Evolutionary conservation across 352 stramenopile genomes (phyloP).

Genomic region (Globisporangium canariense): DNA sequence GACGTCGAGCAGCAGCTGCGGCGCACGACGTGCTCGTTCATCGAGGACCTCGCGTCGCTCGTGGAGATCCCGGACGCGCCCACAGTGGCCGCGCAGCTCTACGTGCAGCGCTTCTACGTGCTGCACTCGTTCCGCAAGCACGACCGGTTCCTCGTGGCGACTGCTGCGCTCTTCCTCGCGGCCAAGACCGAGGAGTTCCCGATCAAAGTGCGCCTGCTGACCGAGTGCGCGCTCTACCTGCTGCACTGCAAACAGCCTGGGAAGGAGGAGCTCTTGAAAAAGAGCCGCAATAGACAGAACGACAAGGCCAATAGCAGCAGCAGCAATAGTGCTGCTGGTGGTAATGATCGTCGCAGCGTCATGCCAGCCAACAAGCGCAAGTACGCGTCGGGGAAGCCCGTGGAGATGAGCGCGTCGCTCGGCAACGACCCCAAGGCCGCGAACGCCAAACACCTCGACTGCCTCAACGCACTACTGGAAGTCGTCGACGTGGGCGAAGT

Average conservation of each 20-base stretch:
- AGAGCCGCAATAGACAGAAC: conserved; percentile 9
- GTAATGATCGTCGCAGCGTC: background rate
- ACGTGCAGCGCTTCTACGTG: conserved; percentile 77
- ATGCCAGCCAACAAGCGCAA: conserved; percentile 13
- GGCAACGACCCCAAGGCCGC: conserved; percentile 51
- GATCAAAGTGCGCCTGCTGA: conserved; percentile 75
- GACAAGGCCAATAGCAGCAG: background rate
- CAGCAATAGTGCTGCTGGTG: background rate
- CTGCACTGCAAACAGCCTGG: conserved; percentile 41
- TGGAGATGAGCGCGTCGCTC: conserved; percentile 50
- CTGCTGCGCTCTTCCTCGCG: conserved; percentile 69
- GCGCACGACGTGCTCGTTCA: conserved; percentile 58
- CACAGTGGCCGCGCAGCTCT: conserved; percentile 55
- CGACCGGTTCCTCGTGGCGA: conserved; percentile 77
- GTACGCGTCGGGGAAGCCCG: conserved; percentile 25
- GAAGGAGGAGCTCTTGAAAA: conserved; percentile 17
- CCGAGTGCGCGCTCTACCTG: conserved; percentile 70
- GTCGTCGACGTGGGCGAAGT: conserved; percentile 64
- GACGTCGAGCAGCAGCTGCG: conserved; percentile 56
- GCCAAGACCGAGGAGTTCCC: conserved; percentile 77
- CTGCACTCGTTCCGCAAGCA: conserved; percentile 74
- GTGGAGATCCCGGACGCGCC: conserved; percentile 61
- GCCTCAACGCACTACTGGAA: conserved; percentile 54
- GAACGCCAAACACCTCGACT: conserved; percentile 65
- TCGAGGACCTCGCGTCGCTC: conserved; percentile 60